These are phyloP conservation scores for Aegle marmelos DNA, from an alignment of 345 rosid genomes.

Conservation along the genomic window DNA sequence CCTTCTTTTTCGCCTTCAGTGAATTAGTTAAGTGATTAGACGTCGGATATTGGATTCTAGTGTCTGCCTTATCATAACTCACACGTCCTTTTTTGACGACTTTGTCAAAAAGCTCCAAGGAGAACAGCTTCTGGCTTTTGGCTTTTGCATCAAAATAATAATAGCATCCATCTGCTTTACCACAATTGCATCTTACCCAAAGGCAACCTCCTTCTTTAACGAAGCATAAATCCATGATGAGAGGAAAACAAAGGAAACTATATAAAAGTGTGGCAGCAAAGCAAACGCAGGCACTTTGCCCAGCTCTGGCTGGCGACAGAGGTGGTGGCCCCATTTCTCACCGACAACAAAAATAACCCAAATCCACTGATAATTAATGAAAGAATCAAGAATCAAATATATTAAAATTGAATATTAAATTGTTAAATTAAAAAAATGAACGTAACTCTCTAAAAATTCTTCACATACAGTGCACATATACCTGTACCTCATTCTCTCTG, in stretches of 20 bases:
- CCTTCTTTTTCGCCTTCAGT: neutral
- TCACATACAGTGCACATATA: neutral
- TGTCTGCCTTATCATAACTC: neutral
- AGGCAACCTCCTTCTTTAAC: neutral
- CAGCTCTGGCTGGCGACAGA: neutral
- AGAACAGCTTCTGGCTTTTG: neutral
- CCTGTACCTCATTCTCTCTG: neutral
- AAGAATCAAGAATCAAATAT: neutral
- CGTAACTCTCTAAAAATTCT: neutral
- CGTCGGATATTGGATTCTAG: neutral
- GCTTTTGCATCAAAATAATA: neutral
- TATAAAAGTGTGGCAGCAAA: neutral
- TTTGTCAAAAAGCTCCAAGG: slow-evolving; percentile 1
- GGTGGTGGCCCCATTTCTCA: neutral
- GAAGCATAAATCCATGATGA: neutral
- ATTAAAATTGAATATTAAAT: neutral
- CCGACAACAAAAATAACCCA: neutral
- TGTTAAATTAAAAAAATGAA: neutral
- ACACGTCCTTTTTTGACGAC: neutral
- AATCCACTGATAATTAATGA: neutral
- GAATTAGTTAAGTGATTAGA: neutral
- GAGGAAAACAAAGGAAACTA: neutral
- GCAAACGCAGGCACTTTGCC: neutral
- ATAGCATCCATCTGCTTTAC: neutral
- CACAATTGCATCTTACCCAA: neutral